Base-by-base conservation (phyloP, 345 rosid genomes). In the Anacardium occidentale region DNA sequence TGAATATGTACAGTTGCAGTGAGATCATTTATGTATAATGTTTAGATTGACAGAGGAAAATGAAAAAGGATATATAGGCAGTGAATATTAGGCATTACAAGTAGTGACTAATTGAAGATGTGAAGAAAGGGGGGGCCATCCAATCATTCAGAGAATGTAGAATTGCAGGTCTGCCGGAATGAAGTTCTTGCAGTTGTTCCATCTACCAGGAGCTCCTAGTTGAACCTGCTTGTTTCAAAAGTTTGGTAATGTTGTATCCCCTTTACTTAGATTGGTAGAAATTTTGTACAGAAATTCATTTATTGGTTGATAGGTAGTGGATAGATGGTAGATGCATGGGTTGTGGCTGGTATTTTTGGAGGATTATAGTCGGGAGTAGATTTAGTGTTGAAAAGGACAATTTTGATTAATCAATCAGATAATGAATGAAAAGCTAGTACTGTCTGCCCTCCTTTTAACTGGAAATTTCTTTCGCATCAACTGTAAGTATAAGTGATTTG, bases 241-340 rank as follows among this genome's bases (percentile, higher is more conserved):
- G 57, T 69, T 61, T 44, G 69, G 62, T 74, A 24, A n/a, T 64
- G 40, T 45, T 34, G 5, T 45, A 42, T 60, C 78, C 74, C 72
- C 20, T 34, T 24, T 5, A 37, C 48, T 59, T 72, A 68, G 74
- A 44, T 57, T 67, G 71, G 73, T 74, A 78, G 85, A 69, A 62
- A 70, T 61, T 78, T 77, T 83, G 84, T 84, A 83, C 62, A 81
- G 77, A 77, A 69, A 78, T 85, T 87, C 82, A 67, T 85, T 83
- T 72, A 82, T 87, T 85, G 78, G 83, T 87, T 83, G 66, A 77
- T 79, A 73, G 83, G 78, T 74, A 45, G 59, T 53, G 34, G 63
- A 59, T 56, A 59, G 74, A 45, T 73, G 76, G 63, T 56, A 59
- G 74, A 45, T 73, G 76, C 70, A 22, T 45, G 45, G 29, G 68